A percentile compares a stretch with the other conserved stretches of the same genome.
Evolutionary conservation across 495 filamentous ascomycete genomes (phyloP).

Genomic region (Podospora comata): DNA sequence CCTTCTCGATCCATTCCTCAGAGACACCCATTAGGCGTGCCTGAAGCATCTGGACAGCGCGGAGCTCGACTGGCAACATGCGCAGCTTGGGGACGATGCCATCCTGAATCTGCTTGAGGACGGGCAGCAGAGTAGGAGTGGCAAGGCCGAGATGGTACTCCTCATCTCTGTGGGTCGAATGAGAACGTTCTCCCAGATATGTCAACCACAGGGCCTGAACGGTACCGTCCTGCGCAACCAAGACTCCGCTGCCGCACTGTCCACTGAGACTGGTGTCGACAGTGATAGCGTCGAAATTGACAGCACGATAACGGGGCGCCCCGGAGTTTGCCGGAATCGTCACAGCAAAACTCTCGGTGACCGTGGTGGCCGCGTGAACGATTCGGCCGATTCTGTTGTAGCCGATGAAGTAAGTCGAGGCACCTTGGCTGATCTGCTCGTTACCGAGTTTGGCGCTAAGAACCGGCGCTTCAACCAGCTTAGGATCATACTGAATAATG

Average conservation of each 20-base stretch:
- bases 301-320: slow-evolving; percentile 89
- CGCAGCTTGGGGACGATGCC: slow-evolving; percentile 74
- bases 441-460: slow-evolving; percentile 79
- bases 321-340: slow-evolving; percentile 89
- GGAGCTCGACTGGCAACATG: slow-evolving; percentile 90
- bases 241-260: slow-evolving; percentile 92
- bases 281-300: slow-evolving; percentile 96
- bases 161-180: slow-evolving; percentile 77
- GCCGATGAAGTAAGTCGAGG: slow-evolving; percentile 90
- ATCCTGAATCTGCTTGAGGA: slow-evolving; percentile 77
- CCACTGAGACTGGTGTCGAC: slow-evolving; percentile 88
- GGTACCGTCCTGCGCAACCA: slow-evolving; percentile 83
- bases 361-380: slow-evolving; percentile 87
- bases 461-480: slow-evolving; percentile 87
- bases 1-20: slow-evolving; percentile 90
- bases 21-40: slow-evolving; percentile 97
- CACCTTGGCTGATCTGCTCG: slow-evolving; percentile 79
- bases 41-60: slow-evolving; percentile 94
- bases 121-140: slow-evolving; percentile 81
- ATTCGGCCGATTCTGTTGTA: slow-evolving; percentile 95
- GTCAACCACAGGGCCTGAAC: slow-evolving; percentile 96
- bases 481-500: slow-evolving; percentile 91
- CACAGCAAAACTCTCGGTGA: slow-evolving; percentile 97
- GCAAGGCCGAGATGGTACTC: slow-evolving; percentile 96
- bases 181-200: slow-evolving; percentile 84